phyloP scores from a whole-genome alignment of 2,329 filamentous ascomycete species.

The Aureobasidium melanogenum region DNA sequence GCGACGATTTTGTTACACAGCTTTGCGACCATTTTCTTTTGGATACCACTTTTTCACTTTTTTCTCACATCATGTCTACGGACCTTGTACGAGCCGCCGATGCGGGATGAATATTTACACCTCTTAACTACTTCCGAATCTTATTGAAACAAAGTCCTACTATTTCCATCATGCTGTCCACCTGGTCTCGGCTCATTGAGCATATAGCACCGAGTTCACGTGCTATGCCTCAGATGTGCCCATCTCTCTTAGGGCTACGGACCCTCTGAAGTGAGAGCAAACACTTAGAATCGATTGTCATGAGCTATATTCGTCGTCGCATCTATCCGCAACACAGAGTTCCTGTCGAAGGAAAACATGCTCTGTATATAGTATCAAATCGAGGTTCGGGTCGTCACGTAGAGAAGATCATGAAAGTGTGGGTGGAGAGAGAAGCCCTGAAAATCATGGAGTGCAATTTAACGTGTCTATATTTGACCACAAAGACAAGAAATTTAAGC shows the following conservation, averaged over 20 bases:
- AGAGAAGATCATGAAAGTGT: not conserved
- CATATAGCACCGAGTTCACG: not conserved
- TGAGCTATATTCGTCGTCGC: not conserved
- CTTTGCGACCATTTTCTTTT: not conserved
- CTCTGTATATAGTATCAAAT: not conserved
- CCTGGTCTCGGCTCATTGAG: not conserved
- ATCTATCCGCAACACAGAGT: not conserved
- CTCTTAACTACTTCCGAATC: not conserved
- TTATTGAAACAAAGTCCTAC: not conserved
- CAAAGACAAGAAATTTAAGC: not conserved
- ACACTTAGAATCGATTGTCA: not conserved
- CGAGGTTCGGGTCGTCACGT: not conserved
- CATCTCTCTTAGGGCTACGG: not conserved
- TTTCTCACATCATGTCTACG: not conserved
- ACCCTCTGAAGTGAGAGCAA: not conserved
- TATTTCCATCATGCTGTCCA: not conserved
- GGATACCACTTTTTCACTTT: slow-evolving; percentile 8
- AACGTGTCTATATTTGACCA: not conserved
- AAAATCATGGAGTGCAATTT: not conserved
- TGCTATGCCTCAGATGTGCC: not conserved
- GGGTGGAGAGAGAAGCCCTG: not conserved
- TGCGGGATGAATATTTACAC: not conserved
- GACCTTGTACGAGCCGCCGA: not conserved
- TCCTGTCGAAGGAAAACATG: not conserved
- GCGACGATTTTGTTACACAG: not conserved